Percentiles rank a stretch among this genome's conserved stretches.
phyloP scores from a whole-genome alignment of 2,329 filamentous ascomycete species.

The Aureobasidium subglaciale region DNA sequence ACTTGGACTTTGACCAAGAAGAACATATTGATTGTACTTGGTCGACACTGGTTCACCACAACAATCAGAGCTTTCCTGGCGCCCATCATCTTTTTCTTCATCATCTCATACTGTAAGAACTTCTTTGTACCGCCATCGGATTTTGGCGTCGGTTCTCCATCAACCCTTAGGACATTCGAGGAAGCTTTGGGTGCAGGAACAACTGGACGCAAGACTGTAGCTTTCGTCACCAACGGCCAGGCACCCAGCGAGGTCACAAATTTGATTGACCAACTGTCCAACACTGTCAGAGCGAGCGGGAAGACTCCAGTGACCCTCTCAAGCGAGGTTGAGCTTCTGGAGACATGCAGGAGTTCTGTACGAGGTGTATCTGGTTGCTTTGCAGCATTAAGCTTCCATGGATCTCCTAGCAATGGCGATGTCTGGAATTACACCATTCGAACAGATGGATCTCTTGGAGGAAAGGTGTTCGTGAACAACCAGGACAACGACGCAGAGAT shows the following conservation, averaged over 20 bases:
- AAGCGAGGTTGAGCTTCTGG: conserved; percentile 51
- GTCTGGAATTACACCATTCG: conserved; percentile 84
- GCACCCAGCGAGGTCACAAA: conserved; percentile 62
- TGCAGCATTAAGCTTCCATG: conserved; percentile 65
- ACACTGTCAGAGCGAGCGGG: conserved; percentile 49
- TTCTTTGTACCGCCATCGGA: conserved; percentile 71
- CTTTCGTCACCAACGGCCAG: conserved; percentile 69
- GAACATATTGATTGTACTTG: conserved; percentile 48
- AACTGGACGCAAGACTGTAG: conserved; percentile 59
- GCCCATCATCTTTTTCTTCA: conserved; percentile 48
- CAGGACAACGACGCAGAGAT: conserved; percentile 67
- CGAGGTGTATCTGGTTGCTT: conserved; percentile 64
- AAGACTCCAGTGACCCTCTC: conserved; percentile 50
- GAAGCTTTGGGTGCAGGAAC: conserved; percentile 55
- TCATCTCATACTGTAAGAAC: conserved; percentile 56
- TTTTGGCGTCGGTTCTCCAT: conserved; percentile 62
- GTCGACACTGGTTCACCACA: conserved; percentile 49
- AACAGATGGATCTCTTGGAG: conserved; percentile 63
- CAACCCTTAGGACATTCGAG: conserved; percentile 55
- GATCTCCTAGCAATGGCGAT: conserved; percentile 66
- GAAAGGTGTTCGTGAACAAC: conserved; percentile 57
- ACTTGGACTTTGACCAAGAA: conserved; percentile 52
- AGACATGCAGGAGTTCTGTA: conserved; percentile 51
- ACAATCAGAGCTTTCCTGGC: conserved; percentile 49
- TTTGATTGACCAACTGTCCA: conserved; percentile 58